Conservation (phyloP, 192 early-diverging fungal species). For the Funneliformis mosseae region DNA sequence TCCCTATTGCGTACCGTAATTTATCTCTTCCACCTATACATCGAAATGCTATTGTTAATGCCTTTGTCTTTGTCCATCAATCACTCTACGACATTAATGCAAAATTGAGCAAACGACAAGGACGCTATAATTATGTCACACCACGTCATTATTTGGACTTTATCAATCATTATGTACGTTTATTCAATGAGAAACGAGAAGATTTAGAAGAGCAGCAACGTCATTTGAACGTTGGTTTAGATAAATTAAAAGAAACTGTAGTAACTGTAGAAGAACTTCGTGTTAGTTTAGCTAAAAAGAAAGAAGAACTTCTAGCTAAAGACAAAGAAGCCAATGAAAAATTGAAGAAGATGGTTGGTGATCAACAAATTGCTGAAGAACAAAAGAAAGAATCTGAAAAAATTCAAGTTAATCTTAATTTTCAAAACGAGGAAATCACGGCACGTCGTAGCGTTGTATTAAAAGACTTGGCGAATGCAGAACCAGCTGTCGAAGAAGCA, state of each 20-base stretch:
- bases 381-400: constrained; percentile 80
- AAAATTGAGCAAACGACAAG: constrained; percentile 79
- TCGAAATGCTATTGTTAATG: constrained; percentile 86
- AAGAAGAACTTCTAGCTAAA: constrained; percentile 84
- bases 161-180: constrained; percentile 86
- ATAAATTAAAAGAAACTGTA: constrained; percentile 94
- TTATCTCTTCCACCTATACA: constrained; percentile 72
- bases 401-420: constrained; percentile 75
- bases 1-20: constrained; percentile 76
- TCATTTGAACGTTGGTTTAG: constrained; percentile 96
- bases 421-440: constrained; percentile 77
- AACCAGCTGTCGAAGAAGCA: constrained; percentile 96
- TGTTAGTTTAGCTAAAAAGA: constrained; percentile 81
- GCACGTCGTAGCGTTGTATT: constrained; percentile 79
- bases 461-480: constrained; percentile 90
- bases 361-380: constrained; percentile 92
- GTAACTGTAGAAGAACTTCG: constrained; percentile 94
- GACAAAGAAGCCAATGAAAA: constrained; percentile 92
- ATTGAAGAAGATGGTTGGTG: constrained; percentile 91
- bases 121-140: constrained; percentile 85
- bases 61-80: constrained; percentile 91
- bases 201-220: constrained; percentile 98
- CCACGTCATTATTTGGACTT: constrained; percentile 99
- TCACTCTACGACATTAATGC: constrained; percentile 87
- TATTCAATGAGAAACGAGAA: constrained; percentile 91